phyloP scores from a whole-genome alignment of 2,329 filamentous ascomycete genomes.

The Colletotrichum spaethianum region DNA sequence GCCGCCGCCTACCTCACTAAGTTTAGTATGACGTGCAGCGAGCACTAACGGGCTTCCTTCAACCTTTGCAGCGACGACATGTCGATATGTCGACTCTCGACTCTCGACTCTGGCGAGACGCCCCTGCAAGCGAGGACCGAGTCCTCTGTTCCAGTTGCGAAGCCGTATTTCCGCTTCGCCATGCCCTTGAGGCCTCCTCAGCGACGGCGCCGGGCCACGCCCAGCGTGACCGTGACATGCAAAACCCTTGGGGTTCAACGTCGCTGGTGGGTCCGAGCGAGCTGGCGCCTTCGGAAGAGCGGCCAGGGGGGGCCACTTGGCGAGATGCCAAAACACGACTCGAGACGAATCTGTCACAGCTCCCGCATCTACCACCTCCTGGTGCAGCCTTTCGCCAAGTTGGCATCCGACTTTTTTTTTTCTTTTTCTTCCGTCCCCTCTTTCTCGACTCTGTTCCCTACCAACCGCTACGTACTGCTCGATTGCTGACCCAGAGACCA shows the following conservation, averaged over 20 bases:
- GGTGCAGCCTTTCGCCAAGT: constrained; percentile 14
- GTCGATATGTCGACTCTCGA: neutral
- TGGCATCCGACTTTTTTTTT: constrained; percentile 25
- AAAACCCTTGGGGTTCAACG: constrained; percentile 18
- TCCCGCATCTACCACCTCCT: constrained; percentile 31
- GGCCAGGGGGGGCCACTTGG: constrained; percentile 33
- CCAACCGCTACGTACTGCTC: neutral
- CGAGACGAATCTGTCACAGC: constrained; percentile 67
- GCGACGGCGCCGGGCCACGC: neutral
- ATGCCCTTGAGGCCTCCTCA: constrained; percentile 15
- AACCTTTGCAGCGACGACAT: neutral
- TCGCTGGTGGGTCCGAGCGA: constrained; percentile 28
- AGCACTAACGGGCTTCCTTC: neutral
- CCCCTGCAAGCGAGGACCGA: neutral
- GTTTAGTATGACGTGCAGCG: neutral
- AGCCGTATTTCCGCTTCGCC: neutral
- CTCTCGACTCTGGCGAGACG: neutral
- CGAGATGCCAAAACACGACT: constrained; percentile 59
- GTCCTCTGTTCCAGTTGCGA: neutral
- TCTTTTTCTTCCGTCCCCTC: neutral
- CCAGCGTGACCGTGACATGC: constrained; percentile 17
- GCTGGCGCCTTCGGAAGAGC: constrained; percentile 27
- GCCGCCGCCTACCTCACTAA: neutral
- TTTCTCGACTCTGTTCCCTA: neutral
- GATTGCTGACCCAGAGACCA: neutral